phyloP scores from a whole-genome alignment of 768 basidiomycete species.

The Leccinum imitatum region DNA sequence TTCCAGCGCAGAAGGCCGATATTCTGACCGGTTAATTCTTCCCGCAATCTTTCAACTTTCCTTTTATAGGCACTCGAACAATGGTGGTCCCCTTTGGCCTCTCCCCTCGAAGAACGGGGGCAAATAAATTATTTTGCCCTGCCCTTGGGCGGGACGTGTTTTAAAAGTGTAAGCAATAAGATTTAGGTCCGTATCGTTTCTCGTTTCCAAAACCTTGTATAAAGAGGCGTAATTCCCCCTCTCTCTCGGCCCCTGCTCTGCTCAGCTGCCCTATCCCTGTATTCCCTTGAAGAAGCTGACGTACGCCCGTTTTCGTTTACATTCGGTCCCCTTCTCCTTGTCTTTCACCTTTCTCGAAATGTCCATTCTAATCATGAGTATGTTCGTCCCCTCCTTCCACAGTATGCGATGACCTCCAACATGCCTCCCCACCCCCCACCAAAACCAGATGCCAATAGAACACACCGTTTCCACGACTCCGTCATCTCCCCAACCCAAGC shows the following conservation, averaged over 20 bases:
- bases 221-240: conserved; percentile 22
- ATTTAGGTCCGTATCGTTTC: conserved; percentile 16
- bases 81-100: conserved; percentile 25
- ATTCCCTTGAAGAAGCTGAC: conserved; percentile 31
- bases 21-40: conserved; percentile 29
- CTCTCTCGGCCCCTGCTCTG: conserved; percentile 32
- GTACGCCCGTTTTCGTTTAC: conserved; percentile 36
- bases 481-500: conserved; percentile 53
- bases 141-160: conserved; percentile 26
- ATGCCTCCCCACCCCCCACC: conserved; percentile 25
- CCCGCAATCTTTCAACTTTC: conserved; percentile 35
- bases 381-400: conserved; percentile 23
- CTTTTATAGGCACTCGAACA: conserved; percentile 31
- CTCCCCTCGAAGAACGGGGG: conserved; percentile 18
- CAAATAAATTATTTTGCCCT: conserved; percentile 5
- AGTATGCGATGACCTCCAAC: conserved; percentile 39
- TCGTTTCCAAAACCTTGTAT: conserved; percentile 35
- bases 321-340: conserved; percentile 24
- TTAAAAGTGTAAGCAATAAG: conserved; percentile 31
- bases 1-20: conserved; percentile 37
- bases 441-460: conserved; percentile 36
- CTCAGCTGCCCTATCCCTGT: conserved; percentile 26
- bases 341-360: not conserved
- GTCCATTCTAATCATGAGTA: conserved; percentile 32
- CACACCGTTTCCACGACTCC: conserved; percentile 27